Evolutionary conservation across 2,329 filamentous ascomycete genomes (phyloP).

Genomic region (Elsinoe arachidis): DNA sequence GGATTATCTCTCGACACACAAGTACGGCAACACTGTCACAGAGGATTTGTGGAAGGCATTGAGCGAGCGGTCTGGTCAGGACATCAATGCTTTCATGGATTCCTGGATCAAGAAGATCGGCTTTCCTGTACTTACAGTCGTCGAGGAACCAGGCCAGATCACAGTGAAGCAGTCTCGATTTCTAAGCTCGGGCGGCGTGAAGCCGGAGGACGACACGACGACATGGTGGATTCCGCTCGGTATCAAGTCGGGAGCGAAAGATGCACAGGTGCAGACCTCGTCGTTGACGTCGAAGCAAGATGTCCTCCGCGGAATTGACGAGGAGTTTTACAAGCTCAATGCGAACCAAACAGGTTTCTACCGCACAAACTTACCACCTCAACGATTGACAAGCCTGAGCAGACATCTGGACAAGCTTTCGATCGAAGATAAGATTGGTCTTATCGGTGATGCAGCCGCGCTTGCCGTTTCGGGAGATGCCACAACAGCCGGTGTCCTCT

Average conservation of each 20-base stretch:
- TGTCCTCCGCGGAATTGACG: slow-evolving; percentile 63
- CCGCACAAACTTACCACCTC: slow-evolving; percentile 85
- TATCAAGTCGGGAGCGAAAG: slow-evolving; percentile 64
- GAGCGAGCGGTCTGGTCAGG: slow-evolving; percentile 75
- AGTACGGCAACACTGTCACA: slow-evolving; percentile 84
- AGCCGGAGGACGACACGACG: slow-evolving; percentile 82
- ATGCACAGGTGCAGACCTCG: slow-evolving; percentile 53
- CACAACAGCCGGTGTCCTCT: slow-evolving; percentile 70
- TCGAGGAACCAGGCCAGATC: slow-evolving; percentile 75
- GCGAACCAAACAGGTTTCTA: slow-evolving; percentile 82
- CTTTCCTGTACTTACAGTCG: slow-evolving; percentile 79
- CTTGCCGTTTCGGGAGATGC: slow-evolving; percentile 81
- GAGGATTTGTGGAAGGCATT: slow-evolving; percentile 85
- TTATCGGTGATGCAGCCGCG: slow-evolving; percentile 82
- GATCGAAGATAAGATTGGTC: slow-evolving; percentile 83
- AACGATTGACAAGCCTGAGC: slow-evolving; percentile 70
- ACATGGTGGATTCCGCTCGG: slow-evolving; percentile 93
- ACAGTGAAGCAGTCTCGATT: slow-evolving; percentile 79
- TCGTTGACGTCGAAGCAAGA: slow-evolving; percentile 70
- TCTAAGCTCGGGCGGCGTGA: slow-evolving; percentile 82
- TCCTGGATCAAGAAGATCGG: slow-evolving; percentile 95
- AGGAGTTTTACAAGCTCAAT: slow-evolving; percentile 90
- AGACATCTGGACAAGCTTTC: slow-evolving; percentile 66
- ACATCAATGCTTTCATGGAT: slow-evolving; percentile 81
- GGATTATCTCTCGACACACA: slow-evolving; percentile 78